Conservation (phyloP, 768 basidiomycete genomes). For the Mycena polygramma region DNA sequence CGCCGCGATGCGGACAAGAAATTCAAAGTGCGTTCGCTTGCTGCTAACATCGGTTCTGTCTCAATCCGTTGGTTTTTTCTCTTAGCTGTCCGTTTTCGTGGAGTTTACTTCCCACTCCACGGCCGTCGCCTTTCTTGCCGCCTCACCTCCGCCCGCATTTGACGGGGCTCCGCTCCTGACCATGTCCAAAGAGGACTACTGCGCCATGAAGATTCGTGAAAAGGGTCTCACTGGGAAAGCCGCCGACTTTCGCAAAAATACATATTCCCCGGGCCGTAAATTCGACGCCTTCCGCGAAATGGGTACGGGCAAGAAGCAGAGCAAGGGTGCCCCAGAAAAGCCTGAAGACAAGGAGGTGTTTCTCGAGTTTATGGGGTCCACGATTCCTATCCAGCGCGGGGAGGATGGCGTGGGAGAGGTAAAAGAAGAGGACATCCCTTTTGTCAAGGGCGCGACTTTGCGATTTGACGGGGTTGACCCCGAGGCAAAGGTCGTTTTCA, state of each 20-base stretch:
- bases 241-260: slow-evolving; percentile 70
- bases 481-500: slow-evolving; percentile 55
- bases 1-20: slow-evolving; percentile 67
- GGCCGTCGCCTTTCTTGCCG: slow-evolving; percentile 81
- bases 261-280: slow-evolving; percentile 63
- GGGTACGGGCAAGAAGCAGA: slow-evolving; percentile 53
- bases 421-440: slow-evolving; percentile 70
- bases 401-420: slow-evolving; percentile 74
- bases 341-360: slow-evolving; percentile 64
- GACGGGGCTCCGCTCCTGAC: slow-evolving; percentile 80
- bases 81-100: slow-evolving; percentile 79
- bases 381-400: slow-evolving; percentile 73
- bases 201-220: slow-evolving; percentile 96
- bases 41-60: background rate
- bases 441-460: slow-evolving; percentile 66
- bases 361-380: slow-evolving; percentile 81
- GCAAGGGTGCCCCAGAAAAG: slow-evolving; percentile 49
- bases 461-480: slow-evolving; percentile 70
- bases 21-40: slow-evolving; percentile 31
- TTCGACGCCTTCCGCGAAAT: slow-evolving; percentile 88
- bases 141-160: slow-evolving; percentile 86
- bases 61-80: background rate
- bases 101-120: slow-evolving; percentile 84
- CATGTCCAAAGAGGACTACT: slow-evolving; percentile 95
- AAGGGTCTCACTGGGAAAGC: slow-evolving; percentile 87